Conservation (phyloP, 108 stramenopile genomes). For the Cyclotella atomus region DNA sequence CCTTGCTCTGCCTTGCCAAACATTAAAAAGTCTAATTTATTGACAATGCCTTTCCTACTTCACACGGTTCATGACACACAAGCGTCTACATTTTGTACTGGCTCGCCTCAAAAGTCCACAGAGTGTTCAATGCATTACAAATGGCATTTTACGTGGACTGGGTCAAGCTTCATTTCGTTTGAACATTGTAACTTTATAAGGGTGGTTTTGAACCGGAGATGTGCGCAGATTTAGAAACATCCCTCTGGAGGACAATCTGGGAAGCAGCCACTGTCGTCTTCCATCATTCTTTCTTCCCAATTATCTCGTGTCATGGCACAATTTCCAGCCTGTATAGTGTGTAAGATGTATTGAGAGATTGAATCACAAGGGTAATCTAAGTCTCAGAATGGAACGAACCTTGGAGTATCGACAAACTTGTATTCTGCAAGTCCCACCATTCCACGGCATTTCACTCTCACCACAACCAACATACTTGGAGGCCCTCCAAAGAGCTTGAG, state of each 20-base stretch:
- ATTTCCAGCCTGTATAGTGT: conserved; percentile 6
- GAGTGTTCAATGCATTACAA: no score
- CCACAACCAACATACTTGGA: conserved; percentile 15
- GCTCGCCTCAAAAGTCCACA: no score
- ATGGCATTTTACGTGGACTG: no score
- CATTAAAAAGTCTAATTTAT: no score
- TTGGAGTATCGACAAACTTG: conserved; percentile 27
- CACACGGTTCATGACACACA: no score
- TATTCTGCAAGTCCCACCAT: conserved; percentile 21
- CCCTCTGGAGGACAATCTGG: conserved; percentile 33
- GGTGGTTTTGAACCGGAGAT: no score
- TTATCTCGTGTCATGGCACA: conserved; percentile 14
- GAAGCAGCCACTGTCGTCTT: conserved; percentile 13
- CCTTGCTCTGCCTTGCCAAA: no score
- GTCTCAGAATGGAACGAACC: not conserved
- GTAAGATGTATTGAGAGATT: not conserved
- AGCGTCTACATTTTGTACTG: no score
- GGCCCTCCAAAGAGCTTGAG: conserved; percentile 20
- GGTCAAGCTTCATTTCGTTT: no score
- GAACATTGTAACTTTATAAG: no score
- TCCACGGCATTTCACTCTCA: conserved; percentile 5
- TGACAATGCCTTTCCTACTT: no score
- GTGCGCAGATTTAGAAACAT: conserved; percentile 8
- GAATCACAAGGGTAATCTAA: not conserved
- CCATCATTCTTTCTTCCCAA: conserved; percentile 19